Percentiles rank a stretch among this genome's conserved stretches.
Conservation (phyloP, 768 basidiomycete genomes). For the Tylopilus vinaceipallidus region DNA sequence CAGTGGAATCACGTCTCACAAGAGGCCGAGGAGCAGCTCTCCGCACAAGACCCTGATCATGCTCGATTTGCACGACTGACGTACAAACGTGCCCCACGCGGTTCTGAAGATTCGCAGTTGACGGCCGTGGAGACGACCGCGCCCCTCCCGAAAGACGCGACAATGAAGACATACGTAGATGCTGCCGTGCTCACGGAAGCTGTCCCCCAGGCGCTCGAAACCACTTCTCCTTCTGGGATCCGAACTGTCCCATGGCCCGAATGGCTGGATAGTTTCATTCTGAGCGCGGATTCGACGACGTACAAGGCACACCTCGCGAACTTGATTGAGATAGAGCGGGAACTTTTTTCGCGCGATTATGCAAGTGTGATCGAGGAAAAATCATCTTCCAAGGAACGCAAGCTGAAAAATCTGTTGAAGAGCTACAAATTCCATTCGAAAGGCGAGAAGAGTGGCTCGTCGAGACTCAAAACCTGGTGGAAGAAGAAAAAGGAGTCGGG, state of each 20-base stretch:
- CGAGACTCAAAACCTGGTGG: slow-evolving; percentile 62
- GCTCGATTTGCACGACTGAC: slow-evolving; percentile 12
- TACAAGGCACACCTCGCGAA: slow-evolving; percentile 36
- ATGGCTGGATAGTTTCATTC: slow-evolving; percentile 39
- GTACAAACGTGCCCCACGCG: slow-evolving; percentile 45
- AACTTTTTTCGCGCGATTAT: slow-evolving; percentile 27
- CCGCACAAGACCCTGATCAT: not conserved
- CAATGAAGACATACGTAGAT: slow-evolving; percentile 18
- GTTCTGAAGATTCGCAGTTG: slow-evolving; percentile 64
- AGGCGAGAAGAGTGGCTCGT: slow-evolving; percentile 37
- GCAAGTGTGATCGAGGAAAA: slow-evolving; percentile 25
- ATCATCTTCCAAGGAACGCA: slow-evolving; percentile 31
- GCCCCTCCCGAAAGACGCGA: slow-evolving; percentile 12
- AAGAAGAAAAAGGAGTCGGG: slow-evolving; percentile 52
- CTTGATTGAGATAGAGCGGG: slow-evolving; percentile 36
- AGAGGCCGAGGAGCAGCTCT: slow-evolving; percentile 45
- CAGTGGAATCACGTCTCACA: slow-evolving; percentile 44
- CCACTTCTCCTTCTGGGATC: slow-evolving; percentile 22
- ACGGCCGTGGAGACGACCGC: slow-evolving; percentile 43
- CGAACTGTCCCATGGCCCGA: slow-evolving; percentile 38
- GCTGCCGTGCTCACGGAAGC: slow-evolving; percentile 20
- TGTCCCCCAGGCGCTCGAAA: slow-evolving; percentile 16
- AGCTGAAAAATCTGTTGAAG: slow-evolving; percentile 42
- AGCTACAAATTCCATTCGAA: slow-evolving; percentile 38
- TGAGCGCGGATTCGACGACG: slow-evolving; percentile 35